Conservation (phyloP, 2,329 filamentous ascomycete species). For the Aspergillus amoenus region DNA sequence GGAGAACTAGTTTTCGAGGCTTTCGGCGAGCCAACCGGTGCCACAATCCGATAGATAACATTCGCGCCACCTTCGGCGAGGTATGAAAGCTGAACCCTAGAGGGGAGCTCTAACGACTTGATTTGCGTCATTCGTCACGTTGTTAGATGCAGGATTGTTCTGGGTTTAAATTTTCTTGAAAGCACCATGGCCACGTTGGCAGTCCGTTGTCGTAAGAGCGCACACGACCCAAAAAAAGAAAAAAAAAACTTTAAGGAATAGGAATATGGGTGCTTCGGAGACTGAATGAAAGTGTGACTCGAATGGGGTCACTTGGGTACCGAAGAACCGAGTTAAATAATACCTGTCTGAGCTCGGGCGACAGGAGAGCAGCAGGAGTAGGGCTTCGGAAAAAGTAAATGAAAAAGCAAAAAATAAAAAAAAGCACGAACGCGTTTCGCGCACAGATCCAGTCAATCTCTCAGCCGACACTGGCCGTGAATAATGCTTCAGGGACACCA, state of each 20-base stretch:
- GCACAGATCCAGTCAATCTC: conserved; percentile 14
- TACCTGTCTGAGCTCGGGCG: conserved; percentile 8
- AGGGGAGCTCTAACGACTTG: conserved; percentile 35
- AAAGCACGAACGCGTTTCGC: conserved; percentile 5
- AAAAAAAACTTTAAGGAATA: neutral
- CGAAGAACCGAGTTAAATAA: conserved; percentile 12
- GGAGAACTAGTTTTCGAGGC: conserved; percentile 26
- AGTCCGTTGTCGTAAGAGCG: conserved; percentile 3
- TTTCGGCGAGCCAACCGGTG: conserved; percentile 25
- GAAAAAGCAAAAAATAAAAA: conserved; percentile 5
- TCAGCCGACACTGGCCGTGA: conserved; percentile 10
- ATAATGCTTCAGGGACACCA: neutral
- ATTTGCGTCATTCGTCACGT: conserved; percentile 33
- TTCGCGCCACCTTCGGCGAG: conserved; percentile 74
- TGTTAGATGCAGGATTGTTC: conserved; percentile 12
- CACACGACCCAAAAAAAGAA: conserved; percentile 7
- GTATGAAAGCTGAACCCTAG: conserved; percentile 42
- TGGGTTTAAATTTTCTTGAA: conserved; percentile 10
- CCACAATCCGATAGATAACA: conserved; percentile 64
- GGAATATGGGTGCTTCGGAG: neutral
- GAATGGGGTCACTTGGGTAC: neutral
- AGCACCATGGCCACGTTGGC: conserved; percentile 20
- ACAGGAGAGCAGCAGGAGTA: conserved; percentile 6
- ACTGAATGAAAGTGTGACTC: neutral
- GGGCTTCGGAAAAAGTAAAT: neutral